Conservation (phyloP, 768 basidiomycete species). For the Suillus plorans region DNA sequence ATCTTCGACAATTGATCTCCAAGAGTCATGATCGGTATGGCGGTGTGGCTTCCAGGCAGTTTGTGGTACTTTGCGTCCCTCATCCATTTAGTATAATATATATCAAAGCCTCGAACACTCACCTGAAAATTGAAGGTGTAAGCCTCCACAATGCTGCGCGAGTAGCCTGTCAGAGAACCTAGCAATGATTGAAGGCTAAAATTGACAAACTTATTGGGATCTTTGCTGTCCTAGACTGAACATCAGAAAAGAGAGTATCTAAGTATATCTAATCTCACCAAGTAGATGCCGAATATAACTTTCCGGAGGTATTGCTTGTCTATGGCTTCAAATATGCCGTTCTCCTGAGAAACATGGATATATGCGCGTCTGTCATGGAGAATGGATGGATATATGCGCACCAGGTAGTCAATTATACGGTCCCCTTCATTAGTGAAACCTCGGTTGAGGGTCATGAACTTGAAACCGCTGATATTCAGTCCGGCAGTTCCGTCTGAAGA, state of each 20-base stretch:
- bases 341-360: slow-evolving; percentile 50
- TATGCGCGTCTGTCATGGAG: slow-evolving; percentile 13
- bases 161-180: slow-evolving; percentile 14
- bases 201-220: slow-evolving; percentile 73
- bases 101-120: slow-evolving; percentile 10
- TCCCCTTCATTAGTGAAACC: slow-evolving; percentile 85
- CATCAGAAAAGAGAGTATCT: not conserved
- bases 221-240: slow-evolving; percentile 64
- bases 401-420: slow-evolving; percentile 78
- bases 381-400: slow-evolving; percentile 33
- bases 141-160: slow-evolving; percentile 74
- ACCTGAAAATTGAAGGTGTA: slow-evolving; percentile 88
- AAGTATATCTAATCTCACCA: slow-evolving; percentile 47
- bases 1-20: slow-evolving; percentile 57
- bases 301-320: slow-evolving; percentile 82
- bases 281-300: slow-evolving; percentile 83
- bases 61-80: slow-evolving; percentile 57
- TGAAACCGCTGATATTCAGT: slow-evolving; percentile 60
- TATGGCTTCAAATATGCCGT: slow-evolving; percentile 84
- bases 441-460: slow-evolving; percentile 70
- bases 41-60: slow-evolving; percentile 55
- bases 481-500: slow-evolving; percentile 34
- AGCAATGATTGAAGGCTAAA: not conserved
- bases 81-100: not conserved
- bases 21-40: slow-evolving; percentile 73